These are phyloP conservation scores for Sicyos baderoa DNA, from an alignment of 306 rosid species.

Conservation along the genomic window DNA sequence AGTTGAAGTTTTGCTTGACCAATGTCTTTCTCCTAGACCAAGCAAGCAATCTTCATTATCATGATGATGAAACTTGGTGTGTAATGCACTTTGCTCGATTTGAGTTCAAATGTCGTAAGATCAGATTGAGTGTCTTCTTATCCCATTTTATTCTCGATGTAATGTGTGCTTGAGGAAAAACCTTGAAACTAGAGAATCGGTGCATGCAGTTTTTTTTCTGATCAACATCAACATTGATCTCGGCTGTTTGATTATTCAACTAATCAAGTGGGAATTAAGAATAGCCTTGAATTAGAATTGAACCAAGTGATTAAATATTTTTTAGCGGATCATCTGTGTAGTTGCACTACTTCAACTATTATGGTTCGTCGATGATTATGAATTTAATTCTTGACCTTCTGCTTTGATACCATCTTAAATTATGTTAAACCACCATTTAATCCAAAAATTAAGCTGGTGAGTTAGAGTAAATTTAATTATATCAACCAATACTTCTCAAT, in stretches of 20 bases:
- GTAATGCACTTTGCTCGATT: not conserved
- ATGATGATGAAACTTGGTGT: not conserved
- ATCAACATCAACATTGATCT: not conserved
- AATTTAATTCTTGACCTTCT: too few relatives aligned
- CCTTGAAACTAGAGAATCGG: not conserved
- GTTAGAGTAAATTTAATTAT: too few relatives aligned
- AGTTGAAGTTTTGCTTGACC: not conserved
- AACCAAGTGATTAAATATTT: not conserved
- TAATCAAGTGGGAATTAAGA: not conserved
- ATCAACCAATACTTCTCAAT: too few relatives aligned
- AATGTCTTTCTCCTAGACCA: not conserved
- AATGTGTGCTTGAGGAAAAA: not conserved
- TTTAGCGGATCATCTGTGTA: not conserved
- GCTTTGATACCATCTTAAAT: too few relatives aligned
- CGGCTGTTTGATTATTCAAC: not conserved
- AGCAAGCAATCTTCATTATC: constrained; percentile 16
- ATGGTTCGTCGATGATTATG: too few relatives aligned
- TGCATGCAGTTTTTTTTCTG: not conserved
- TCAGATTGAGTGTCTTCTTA: not conserved
- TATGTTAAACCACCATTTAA: too few relatives aligned
- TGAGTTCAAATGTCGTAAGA: too few relatives aligned
- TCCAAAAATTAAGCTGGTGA: too few relatives aligned
- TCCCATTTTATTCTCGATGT: not conserved
- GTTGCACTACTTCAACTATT: not conserved
- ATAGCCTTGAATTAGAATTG: not conserved